A percentile compares a stretch with the other conserved stretches of the same genome.
Conservation (phyloP, 1,284 basidiomycete species). For the Boletellus deceptivus region DNA sequence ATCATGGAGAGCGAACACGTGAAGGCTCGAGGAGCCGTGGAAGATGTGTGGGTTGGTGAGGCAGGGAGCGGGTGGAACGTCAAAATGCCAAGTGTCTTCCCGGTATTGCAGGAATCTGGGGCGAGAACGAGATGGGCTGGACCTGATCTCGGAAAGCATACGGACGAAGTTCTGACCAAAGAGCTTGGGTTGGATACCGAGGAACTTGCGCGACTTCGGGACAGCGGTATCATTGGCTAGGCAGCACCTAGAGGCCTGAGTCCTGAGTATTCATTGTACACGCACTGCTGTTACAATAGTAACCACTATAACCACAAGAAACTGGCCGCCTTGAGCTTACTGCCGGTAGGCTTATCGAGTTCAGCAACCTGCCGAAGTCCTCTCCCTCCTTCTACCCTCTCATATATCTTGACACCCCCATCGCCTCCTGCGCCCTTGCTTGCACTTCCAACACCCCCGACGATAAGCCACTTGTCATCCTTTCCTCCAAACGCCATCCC, state of each 20-base stretch:
- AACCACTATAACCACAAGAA: constrained; percentile 45
- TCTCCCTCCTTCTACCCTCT: constrained; percentile 48
- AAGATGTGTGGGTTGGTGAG: constrained; percentile 54
- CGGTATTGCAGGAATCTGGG: constrained; percentile 56
- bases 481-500: constrained; percentile 52
- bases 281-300: background rate
- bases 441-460: constrained; percentile 40
- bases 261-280: background rate
- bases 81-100: constrained; percentile 64
- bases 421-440: constrained; percentile 31
- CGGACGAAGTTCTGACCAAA: constrained; percentile 51
- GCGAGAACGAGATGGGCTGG: constrained; percentile 63
- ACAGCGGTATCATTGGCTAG: constrained; percentile 45
- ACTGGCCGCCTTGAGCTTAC: constrained; percentile 37
- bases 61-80: constrained; percentile 50
- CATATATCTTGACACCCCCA: constrained; percentile 52
- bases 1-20: constrained; percentile 58
- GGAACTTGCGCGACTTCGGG: constrained; percentile 44
- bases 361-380: constrained; percentile 42
- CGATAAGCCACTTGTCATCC: constrained; percentile 47
- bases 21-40: constrained; percentile 52
- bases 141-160: constrained; percentile 63
- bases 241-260: background rate
- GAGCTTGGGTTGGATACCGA: constrained; percentile 48
- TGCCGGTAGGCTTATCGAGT: constrained; percentile 33